These are phyloP conservation scores for Schwanniomyces occidentalis DNA, from an alignment of 805 yeast genomes.

Conservation along the genomic window DNA sequence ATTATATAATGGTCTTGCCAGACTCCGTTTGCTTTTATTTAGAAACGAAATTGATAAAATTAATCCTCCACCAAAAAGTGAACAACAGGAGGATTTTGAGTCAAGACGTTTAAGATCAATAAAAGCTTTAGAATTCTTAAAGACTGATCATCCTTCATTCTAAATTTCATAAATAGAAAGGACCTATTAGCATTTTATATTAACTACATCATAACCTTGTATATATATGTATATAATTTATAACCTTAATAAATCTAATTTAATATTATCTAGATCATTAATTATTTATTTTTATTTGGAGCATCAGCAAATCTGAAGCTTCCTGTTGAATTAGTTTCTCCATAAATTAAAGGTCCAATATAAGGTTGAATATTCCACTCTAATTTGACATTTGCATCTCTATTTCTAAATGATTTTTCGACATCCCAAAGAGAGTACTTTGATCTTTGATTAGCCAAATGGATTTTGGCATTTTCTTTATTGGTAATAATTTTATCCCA, in stretches of 20 bases:
- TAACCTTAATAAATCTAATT: too few species aligned
- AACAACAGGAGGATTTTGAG: slow-evolving; percentile 17
- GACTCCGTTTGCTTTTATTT: slow-evolving; percentile 20
- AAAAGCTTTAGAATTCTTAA: slow-evolving; percentile 18
- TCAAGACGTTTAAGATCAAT: slow-evolving; percentile 26
- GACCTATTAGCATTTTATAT: slow-evolving; percentile 6
- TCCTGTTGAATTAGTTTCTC: slow-evolving; percentile 42
- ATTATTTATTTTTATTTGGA: slow-evolving; percentile 13
- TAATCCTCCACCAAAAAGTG: slow-evolving; percentile 16
- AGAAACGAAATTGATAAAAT: slow-evolving; percentile 21
- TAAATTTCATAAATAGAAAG: too few species aligned
- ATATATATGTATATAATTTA: slow-evolving; percentile 8
- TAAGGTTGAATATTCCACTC: slow-evolving; percentile 94
- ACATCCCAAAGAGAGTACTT: slow-evolving; percentile 90
- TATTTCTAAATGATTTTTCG: slow-evolving; percentile 56
- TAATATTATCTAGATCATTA: too few species aligned
- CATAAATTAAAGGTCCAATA: slow-evolving; percentile 77
- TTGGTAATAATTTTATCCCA: slow-evolving; percentile 84
- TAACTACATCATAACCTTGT: slow-evolving; percentile 4
- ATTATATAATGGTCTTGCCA: slow-evolving; percentile 18
- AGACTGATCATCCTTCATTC: slow-evolving; percentile 3
- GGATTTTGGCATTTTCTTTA: slow-evolving; percentile 58
- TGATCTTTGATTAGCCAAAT: slow-evolving; percentile 53
- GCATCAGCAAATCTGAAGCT: slow-evolving; percentile 32
- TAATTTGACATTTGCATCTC: slow-evolving; percentile 66